Evolutionary conservation across 345 rosid genomes (phyloP).

Genomic region (Cochlearia excelsa): DNA sequence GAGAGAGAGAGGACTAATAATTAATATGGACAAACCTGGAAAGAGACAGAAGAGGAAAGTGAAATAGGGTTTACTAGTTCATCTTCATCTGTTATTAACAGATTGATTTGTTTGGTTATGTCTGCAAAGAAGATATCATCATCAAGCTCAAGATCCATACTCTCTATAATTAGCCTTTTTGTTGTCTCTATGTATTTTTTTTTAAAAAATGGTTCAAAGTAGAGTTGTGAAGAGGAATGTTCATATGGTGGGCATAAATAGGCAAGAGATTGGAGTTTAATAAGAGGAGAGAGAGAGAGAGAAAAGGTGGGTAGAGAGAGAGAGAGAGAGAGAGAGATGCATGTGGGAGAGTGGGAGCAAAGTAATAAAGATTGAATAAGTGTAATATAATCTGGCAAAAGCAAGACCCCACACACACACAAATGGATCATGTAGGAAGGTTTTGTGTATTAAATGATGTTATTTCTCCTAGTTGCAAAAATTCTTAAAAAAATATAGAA

Average conservation of each 20-base stretch:
- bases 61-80: conserved; percentile 46
- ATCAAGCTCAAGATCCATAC: conserved; percentile 75
- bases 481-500: neutral
- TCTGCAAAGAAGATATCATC: conserved; percentile 91
- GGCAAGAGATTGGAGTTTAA: conserved; percentile 23
- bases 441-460: conserved; percentile 29
- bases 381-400: conserved; percentile 35
- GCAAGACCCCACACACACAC: conserved; percentile 31
- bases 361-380: conserved; percentile 12
- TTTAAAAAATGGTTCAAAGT: neutral
- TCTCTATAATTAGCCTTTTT: neutral
- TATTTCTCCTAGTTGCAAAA: conserved; percentile 25
- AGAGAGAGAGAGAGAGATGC: conserved; percentile 25
- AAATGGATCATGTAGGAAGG: conserved; percentile 32
- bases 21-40: conserved; percentile 50
- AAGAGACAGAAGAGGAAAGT: conserved; percentile 57
- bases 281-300: no score
- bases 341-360: conserved; percentile 39
- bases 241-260: conserved; percentile 30
- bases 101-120: conserved; percentile 83
- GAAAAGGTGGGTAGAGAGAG: no score
- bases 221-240: conserved; percentile 34
- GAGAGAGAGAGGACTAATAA: neutral
- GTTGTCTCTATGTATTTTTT: neutral
- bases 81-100: conserved; percentile 90